Evolutionary conservation across 805 yeast species (phyloP), one percentile per base, ranked within the genome.

Genomic region (Nakazawaea pomicola): DNA sequence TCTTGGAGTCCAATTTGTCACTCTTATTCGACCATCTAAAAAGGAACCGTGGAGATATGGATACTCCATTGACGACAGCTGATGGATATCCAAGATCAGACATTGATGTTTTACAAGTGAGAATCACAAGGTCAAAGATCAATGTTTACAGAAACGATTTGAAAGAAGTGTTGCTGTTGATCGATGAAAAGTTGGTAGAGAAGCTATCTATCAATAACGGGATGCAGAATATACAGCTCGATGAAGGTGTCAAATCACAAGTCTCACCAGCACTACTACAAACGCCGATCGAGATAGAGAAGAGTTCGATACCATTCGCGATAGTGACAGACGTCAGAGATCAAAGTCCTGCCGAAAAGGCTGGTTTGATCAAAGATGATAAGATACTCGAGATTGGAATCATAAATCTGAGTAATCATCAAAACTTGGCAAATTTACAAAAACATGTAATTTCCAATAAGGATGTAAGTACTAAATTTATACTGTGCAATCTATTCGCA

Each of bases 31-130:
- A 64, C 23, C 52, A 66, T 11, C 64, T 85, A 19, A 47, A 51
- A 6, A 47, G 61, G 43, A 76, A 76, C 47, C 61, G 67, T 10
- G 78, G 68, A 3, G 80, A 74, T 48, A 79, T 87, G 86, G 58
- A 70, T 18, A 80, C 90, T 1, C 67, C 78, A 0, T 59, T 91
- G 44, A 60, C 85, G 2, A 76, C 83, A 0, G 44, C 52, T 0
- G 95, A 91, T 53, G 96, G 97, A 16, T 91, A 76, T 52, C 99
- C 99, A 1, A 64, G 97, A 32, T 58, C 67, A 14, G 97, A 91
- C 54, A 70, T 91, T 20, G 95, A 91, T 52, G 83, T 91, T 4
- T 76, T 88, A 2, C 73, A 72, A 38, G 67, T 88, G 10, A 64
- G 95, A 40, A 57, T 73, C 8, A 55, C 80, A 1, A 64, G 96